Conservation (phyloP, 2,329 filamentous ascomycete genomes). For the Microsporum canis region DNA sequence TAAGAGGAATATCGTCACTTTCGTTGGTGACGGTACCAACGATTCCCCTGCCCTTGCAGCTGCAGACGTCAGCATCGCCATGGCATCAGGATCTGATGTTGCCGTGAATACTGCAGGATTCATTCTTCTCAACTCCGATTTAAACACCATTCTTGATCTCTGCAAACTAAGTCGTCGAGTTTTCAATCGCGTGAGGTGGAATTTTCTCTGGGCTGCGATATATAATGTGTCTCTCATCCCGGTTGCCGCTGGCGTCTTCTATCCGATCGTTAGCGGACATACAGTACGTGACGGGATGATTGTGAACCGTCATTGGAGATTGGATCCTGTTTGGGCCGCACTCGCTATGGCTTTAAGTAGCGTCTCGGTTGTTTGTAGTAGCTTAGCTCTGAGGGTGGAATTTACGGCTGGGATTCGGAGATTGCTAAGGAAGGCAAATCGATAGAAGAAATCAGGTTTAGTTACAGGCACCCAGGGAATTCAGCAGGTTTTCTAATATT, state of each 20-base stretch:
- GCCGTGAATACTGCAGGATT: conserved; percentile 73
- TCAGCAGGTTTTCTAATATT: background rate
- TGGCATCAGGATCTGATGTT: conserved; percentile 71
- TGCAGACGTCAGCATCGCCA: conserved; percentile 72
- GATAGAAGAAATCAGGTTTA: background rate
- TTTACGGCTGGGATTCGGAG: conserved; percentile 1
- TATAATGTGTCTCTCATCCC: conserved; percentile 73
- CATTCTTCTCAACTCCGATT: conserved; percentile 61
- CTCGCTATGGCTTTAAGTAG: conserved; percentile 88
- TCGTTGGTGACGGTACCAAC: conserved; percentile 82
- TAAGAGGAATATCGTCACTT: conserved; percentile 48
- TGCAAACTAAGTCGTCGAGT: conserved; percentile 60
- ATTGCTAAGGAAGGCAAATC: background rate
- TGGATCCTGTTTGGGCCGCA: conserved; percentile 60
- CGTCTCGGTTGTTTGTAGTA: conserved; percentile 77
- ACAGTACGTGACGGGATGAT: conserved; percentile 23
- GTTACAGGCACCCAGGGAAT: background rate
- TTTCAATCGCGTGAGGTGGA: conserved; percentile 68
- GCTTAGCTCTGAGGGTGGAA: conserved; percentile 54
- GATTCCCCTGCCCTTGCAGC: conserved; percentile 70
- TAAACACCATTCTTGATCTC: conserved; percentile 60
- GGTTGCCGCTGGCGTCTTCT: conserved; percentile 69
- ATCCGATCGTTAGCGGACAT: conserved; percentile 42
- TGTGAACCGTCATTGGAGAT: conserved; percentile 32
- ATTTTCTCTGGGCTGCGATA: conserved; percentile 73